phyloP scores from a whole-genome alignment of 495 filamentous ascomycete genomes.

The Xanthoparmelia taractica region DNA sequence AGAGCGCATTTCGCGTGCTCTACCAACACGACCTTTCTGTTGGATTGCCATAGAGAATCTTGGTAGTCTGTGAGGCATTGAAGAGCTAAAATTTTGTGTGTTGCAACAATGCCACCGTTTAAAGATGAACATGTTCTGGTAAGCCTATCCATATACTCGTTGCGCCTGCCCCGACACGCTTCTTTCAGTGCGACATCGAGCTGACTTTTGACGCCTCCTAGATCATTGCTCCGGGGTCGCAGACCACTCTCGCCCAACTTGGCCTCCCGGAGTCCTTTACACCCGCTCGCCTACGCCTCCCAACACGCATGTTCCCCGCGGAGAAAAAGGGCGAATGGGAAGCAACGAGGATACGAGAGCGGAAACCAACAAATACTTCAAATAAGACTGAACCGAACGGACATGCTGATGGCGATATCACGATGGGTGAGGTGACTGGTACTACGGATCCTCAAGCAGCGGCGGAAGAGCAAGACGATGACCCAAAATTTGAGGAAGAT shows the following conservation, averaged over 20 bases:
- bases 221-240: conserved; percentile 92
- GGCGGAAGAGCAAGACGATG: conserved; percentile 30
- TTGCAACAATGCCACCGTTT: conserved; percentile 55
- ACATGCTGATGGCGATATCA: conserved; percentile 40
- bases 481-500: conserved; percentile 75
- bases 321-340: conserved; percentile 73
- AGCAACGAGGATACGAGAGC: conserved; percentile 70
- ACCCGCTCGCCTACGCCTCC: conserved; percentile 69
- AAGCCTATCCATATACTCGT: conserved; percentile 21
- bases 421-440: conserved; percentile 38
- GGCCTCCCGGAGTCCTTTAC: conserved; percentile 88
- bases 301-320: conserved; percentile 88
- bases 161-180: conserved; percentile 5
- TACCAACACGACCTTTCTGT: neutral
- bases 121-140: conserved; percentile 73
- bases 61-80: too few relatives aligned
- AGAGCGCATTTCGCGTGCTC: neutral
- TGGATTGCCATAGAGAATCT: too few relatives aligned
- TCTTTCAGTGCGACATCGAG: conserved; percentile 7
- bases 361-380: conserved; percentile 32
- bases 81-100: neutral
- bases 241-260: conserved; percentile 87
- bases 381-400: conserved; percentile 27
- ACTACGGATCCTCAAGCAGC: conserved; percentile 17
- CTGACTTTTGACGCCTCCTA: conserved; percentile 29